phyloP scores from a whole-genome alignment of 1,284 basidiomycete genomes.

The Lentinula novae-zelandiae region DNA sequence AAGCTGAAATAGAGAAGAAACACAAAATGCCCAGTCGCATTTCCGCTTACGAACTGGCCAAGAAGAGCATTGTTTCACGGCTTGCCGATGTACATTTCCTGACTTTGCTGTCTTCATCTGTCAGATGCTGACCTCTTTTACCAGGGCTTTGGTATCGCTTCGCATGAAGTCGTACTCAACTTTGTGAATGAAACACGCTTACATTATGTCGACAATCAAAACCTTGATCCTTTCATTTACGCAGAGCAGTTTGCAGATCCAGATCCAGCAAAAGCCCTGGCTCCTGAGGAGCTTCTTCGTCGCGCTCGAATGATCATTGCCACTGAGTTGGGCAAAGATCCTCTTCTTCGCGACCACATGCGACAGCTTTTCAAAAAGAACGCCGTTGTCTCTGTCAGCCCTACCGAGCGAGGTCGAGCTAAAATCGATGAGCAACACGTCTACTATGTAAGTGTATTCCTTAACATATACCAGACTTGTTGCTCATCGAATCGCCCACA shows the following conservation, averaged over 20 bases:
- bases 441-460: slow-evolving; percentile 71
- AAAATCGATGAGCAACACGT: slow-evolving; percentile 91
- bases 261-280: slow-evolving; percentile 51
- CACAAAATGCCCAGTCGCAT: slow-evolving; percentile 85
- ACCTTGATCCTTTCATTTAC: slow-evolving; percentile 65
- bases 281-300: slow-evolving; percentile 62
- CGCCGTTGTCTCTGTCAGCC: slow-evolving; percentile 79
- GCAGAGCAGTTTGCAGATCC: slow-evolving; percentile 79
- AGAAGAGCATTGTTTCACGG: slow-evolving; percentile 73
- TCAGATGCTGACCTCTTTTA: slow-evolving; percentile 1
- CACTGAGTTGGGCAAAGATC: slow-evolving; percentile 93
- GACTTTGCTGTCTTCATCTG: neutral
- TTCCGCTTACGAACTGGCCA: slow-evolving; percentile 82
- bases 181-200: slow-evolving; percentile 57
- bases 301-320: slow-evolving; percentile 84
- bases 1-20: slow-evolving; percentile 55
- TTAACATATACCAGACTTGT: neutral
- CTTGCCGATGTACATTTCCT: slow-evolving; percentile 63
- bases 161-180: slow-evolving; percentile 80
- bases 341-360: slow-evolving; percentile 79
- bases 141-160: slow-evolving; percentile 78
- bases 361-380: slow-evolving; percentile 76
- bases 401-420: slow-evolving; percentile 87
- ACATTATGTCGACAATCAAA: slow-evolving; percentile 77
- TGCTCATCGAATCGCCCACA: neutral